phyloP scores from a whole-genome alignment of 1,139 yeast genomes.

The Scheffersomyces lignicola region DNA sequence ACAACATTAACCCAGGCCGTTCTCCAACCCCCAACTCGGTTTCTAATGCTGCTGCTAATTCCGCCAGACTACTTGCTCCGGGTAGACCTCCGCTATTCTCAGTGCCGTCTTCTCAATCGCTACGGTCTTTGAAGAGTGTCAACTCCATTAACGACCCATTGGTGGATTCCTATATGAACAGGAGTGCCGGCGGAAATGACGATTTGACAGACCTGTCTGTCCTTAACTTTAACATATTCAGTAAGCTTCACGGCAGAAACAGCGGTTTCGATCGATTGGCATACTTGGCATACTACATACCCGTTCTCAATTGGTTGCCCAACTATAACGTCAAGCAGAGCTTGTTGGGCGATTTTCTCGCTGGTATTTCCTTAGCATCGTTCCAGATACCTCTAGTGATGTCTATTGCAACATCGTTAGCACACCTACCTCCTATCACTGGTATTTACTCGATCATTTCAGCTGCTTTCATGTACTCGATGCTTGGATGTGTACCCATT shows the following conservation, averaged over 20 bases:
- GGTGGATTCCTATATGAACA: slow-evolving; percentile 15
- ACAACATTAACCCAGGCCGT: slow-evolving; percentile 6
- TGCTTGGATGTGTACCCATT: slow-evolving; percentile 34
- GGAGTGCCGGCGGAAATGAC: slow-evolving; percentile 2
- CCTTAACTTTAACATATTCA: slow-evolving; percentile 10
- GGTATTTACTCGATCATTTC: slow-evolving; percentile 32
- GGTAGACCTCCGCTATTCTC: slow-evolving; percentile 27
- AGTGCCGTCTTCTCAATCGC: slow-evolving; percentile 26
- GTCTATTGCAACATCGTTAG: slow-evolving; percentile 35
- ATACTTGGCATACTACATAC: slow-evolving; percentile 33
- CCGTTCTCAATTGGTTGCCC: slow-evolving; percentile 34
- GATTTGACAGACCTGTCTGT: slow-evolving; percentile 13
- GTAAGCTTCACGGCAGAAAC: slow-evolving; percentile 9
- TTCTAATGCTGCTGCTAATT: no score
- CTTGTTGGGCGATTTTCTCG: slow-evolving; percentile 30
- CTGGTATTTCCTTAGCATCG: slow-evolving; percentile 33
- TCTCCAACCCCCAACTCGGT: slow-evolving; percentile 7
- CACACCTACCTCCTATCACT: slow-evolving; percentile 31
- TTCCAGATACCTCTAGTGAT: slow-evolving; percentile 38
- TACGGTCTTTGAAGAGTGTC: slow-evolving; percentile 19
- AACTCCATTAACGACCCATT: slow-evolving; percentile 19
- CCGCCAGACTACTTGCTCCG: slow-evolving; percentile 2
- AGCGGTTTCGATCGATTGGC: slow-evolving; percentile 21
- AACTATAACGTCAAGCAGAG: slow-evolving; percentile 16
- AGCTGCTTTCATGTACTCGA: slow-evolving; percentile 27